Percentiles rank a stretch among this genome's conserved stretches.
phyloP scores from a whole-genome alignment of 2,329 filamentous ascomycete genomes.

The Cercospora beticola region DNA sequence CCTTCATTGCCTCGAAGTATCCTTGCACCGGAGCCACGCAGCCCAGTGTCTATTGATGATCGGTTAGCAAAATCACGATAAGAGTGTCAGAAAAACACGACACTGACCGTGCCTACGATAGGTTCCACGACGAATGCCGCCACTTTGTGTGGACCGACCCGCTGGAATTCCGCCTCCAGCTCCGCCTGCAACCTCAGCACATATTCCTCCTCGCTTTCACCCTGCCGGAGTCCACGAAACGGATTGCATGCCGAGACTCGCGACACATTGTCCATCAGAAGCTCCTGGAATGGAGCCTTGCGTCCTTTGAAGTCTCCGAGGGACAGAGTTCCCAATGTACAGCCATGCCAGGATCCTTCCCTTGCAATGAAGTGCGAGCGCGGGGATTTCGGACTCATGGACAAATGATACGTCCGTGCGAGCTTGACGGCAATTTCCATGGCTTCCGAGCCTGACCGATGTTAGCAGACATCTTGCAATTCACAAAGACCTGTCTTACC shows the following conservation, averaged over 20 bases:
- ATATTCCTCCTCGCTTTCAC: constrained; percentile 45
- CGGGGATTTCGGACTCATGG: constrained; percentile 36
- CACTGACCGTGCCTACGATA: constrained; percentile 39
- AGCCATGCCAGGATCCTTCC: constrained; percentile 51
- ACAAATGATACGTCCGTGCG: constrained; percentile 53
- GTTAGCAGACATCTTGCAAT: constrained; percentile 4
- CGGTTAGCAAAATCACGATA: not conserved
- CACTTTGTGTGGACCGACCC: constrained; percentile 48
- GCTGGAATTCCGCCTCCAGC: constrained; percentile 50
- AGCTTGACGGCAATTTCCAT: constrained; percentile 51
- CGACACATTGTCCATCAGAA: constrained; percentile 36
- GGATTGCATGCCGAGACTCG: constrained; percentile 33
- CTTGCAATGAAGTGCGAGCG: constrained; percentile 46
- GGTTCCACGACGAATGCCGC: constrained; percentile 54
- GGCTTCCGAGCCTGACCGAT: constrained; percentile 38
- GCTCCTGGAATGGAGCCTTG: constrained; percentile 35
- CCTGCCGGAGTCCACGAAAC: constrained; percentile 37
- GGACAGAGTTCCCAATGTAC: constrained; percentile 49
- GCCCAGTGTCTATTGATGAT: constrained; percentile 39
- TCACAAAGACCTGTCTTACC: not conserved
- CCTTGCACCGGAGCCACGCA: constrained; percentile 53
- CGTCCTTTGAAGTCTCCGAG: constrained; percentile 40
- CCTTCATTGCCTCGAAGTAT: constrained; percentile 55
- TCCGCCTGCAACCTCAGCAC: constrained; percentile 45
- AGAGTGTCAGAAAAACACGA: not conserved